Evolutionary conservation across 2,329 filamentous ascomycete species (phyloP).

Genomic region (Pseudogymnoascus sp.): DNA sequence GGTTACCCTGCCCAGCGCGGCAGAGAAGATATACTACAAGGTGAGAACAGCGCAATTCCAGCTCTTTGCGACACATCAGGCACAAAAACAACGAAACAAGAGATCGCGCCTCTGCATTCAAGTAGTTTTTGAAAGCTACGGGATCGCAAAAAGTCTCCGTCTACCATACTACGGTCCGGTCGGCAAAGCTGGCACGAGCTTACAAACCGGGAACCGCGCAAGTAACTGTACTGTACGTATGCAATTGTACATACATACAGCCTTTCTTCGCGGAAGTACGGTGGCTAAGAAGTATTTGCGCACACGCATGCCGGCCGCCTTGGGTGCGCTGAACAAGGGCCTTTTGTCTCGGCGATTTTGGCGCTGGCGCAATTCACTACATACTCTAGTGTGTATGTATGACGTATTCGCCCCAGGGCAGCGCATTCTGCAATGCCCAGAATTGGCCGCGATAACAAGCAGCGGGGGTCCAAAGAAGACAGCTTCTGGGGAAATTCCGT

Average conservation of each 20-base stretch:
- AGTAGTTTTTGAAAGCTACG: neutral
- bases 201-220: neutral
- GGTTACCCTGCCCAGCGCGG: constrained; percentile 59
- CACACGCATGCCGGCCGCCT: neutral
- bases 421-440: neutral
- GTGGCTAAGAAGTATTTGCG: neutral
- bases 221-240: neutral
- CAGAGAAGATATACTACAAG: constrained; percentile 87
- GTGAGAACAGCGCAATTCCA: constrained; percentile 42
- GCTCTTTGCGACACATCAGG: neutral
- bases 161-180: neutral
- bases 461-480: neutral
- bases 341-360: neutral
- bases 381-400: neutral
- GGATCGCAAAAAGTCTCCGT: neutral
- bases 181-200: neutral
- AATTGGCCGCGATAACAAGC: neutral
- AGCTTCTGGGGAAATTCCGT: neutral
- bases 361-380: no score
- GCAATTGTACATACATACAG: neutral
- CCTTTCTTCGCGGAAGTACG: neutral
- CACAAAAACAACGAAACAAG: neutral
- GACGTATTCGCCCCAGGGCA: neutral
- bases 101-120: neutral
- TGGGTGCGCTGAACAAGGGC: neutral